Evolutionary conservation across 306 rosid species (phyloP).

Genomic region (Purshia tridentata): DNA sequence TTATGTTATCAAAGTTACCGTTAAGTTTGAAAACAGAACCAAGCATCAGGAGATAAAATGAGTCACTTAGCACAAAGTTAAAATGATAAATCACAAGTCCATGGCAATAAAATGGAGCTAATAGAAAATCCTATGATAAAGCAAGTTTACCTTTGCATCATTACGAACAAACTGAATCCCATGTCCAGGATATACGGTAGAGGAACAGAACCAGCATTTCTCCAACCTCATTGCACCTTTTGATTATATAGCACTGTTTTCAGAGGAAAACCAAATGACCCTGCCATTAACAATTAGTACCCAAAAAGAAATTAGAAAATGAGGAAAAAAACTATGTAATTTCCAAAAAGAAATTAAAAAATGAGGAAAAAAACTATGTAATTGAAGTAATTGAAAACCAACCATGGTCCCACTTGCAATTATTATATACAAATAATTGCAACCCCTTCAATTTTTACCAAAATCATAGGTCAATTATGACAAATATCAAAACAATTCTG

Average conservation of each 20-base stretch:
- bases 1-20: background rate
- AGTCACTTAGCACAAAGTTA: background rate
- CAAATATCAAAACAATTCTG: background rate
- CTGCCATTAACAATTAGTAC: background rate
- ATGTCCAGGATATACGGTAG: slow-evolving; percentile 86
- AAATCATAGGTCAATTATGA: background rate
- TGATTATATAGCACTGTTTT: background rate
- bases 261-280: background rate
- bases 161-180: slow-evolving; percentile 92
- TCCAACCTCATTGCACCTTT: slow-evolving; percentile 65
- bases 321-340: no score
- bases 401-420: no score
- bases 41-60: background rate
- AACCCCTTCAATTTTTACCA: background rate
- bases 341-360: background rate
- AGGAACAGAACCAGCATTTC: slow-evolving; percentile 96
- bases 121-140: background rate
- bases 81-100: background rate
- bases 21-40: background rate
- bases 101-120: background rate
- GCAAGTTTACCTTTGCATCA: slow-evolving; percentile 64
- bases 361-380: no score
- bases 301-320: background rate
- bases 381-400: no score
- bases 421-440: background rate